phyloP scores from a whole-genome alignment of 805 yeast species.

The Ogataea populi-albae region DNA sequence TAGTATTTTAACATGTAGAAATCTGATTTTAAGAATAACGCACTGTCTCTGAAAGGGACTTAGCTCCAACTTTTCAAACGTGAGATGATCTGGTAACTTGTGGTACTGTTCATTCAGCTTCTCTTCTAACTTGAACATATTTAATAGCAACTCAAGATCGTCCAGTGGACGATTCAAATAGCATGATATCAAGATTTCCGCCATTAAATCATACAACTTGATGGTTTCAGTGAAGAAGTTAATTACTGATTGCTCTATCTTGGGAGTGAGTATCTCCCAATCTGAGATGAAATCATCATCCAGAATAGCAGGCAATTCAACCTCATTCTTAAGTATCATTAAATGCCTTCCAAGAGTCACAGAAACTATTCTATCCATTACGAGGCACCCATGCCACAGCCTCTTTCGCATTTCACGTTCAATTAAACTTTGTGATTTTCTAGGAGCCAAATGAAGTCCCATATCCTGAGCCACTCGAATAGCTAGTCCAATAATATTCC shows the following conservation, averaged over 20 bases:
- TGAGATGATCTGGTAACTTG: conserved; percentile 1
- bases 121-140: conserved; percentile 1
- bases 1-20: conserved; percentile 3
- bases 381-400: conserved; percentile 5
- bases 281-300: conserved; percentile 3
- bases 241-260: background rate
- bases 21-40: conserved; percentile 2
- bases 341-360: conserved; percentile 4
- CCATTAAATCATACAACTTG: conserved; percentile 3
- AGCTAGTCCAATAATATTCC: conserved; percentile 5
- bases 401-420: conserved; percentile 3
- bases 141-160: conserved; percentile 1
- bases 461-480: conserved; percentile 5
- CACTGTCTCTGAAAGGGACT: conserved; percentile 2
- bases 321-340: conserved; percentile 2
- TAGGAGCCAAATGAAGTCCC: conserved; percentile 2
- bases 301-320: conserved; percentile 1
- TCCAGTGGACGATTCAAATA: conserved; percentile 3
- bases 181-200: conserved; percentile 1
- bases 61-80: conserved; percentile 1
- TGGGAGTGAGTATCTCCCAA: background rate
- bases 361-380: conserved; percentile 4
- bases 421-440: background rate
- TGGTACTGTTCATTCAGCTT: conserved; percentile 2
- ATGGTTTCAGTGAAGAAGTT: conserved; percentile 2